phyloP scores from a whole-genome alignment of 306 rosid species.

The Hylodesmum podocarpum region DNA sequence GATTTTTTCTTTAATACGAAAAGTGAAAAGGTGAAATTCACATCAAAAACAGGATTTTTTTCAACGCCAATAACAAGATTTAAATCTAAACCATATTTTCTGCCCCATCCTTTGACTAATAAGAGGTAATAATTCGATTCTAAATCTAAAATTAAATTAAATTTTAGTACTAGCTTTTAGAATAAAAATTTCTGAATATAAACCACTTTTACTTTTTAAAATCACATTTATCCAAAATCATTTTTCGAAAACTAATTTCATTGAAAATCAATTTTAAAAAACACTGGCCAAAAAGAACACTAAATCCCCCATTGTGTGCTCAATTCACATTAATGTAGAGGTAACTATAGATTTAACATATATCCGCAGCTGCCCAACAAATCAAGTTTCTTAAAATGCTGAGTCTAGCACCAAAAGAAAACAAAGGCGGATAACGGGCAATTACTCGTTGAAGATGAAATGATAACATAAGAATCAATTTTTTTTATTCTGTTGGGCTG shows the following conservation, averaged over 20 bases:
- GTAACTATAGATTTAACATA: conserved; percentile 19
- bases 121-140: too few relatives aligned
- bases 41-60: too few relatives aligned
- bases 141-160: background rate
- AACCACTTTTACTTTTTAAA: background rate
- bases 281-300: background rate
- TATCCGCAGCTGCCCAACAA: conserved; percentile 22
- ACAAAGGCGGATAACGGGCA: background rate
- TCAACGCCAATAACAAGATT: too few relatives aligned
- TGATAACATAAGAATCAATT: conserved; percentile 32
- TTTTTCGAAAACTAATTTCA: background rate
- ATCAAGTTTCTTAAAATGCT: conserved; percentile 4
- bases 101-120: too few relatives aligned
- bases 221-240: background rate
- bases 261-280: background rate
- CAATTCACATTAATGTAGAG: conserved; percentile 14
- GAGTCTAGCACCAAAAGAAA: background rate
- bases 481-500: conserved; percentile 68
- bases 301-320: conserved; percentile 19
- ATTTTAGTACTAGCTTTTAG: background rate
- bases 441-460: conserved; percentile 7
- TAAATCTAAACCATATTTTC: too few relatives aligned
- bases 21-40: background rate
- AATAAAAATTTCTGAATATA: background rate
- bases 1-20: background rate